Evolutionary conservation across 1,139 yeast species (phyloP).

Genomic region (Geotrichum reessii): DNA sequence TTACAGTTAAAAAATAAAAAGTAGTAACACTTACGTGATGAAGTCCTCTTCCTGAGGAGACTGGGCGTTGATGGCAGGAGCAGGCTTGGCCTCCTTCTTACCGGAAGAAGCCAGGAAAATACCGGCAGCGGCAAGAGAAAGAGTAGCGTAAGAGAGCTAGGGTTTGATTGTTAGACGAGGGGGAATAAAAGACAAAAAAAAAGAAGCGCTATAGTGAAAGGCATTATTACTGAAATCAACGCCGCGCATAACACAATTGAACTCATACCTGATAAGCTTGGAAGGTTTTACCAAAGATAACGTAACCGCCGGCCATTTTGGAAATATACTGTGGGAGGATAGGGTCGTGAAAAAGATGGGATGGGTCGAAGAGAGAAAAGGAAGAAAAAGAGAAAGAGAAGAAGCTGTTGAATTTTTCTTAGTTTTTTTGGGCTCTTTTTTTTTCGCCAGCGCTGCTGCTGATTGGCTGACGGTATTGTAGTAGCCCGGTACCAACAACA

Average conservation of each 20-base stretch:
- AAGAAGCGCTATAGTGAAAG: no score
- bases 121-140: conserved; percentile 32
- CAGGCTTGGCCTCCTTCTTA: conserved; percentile 46
- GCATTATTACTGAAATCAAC: background rate
- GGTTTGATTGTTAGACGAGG: background rate
- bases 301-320: conserved; percentile 75
- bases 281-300: conserved; percentile 67
- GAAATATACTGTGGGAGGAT: conserved; percentile 4
- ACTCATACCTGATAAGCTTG: conserved; percentile 59
- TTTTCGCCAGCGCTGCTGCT: background rate
- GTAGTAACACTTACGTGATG: conserved; percentile 38
- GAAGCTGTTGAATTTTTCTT: background rate
- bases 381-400: background rate
- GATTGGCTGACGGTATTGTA: conserved; percentile 1
- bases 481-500: background rate
- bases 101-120: conserved; percentile 30
- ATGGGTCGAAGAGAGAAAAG: conserved; percentile 1
- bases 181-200: no score
- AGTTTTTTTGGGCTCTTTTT: background rate
- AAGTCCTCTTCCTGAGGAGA: conserved; percentile 87
- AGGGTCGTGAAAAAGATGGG: conserved; percentile 1
- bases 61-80: conserved; percentile 67
- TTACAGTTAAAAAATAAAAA: background rate
- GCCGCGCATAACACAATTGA: background rate
- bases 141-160: conserved; percentile 37